phyloP scores from a whole-genome alignment of 306 rosid genomes.

The Acacia melanoxylon region DNA sequence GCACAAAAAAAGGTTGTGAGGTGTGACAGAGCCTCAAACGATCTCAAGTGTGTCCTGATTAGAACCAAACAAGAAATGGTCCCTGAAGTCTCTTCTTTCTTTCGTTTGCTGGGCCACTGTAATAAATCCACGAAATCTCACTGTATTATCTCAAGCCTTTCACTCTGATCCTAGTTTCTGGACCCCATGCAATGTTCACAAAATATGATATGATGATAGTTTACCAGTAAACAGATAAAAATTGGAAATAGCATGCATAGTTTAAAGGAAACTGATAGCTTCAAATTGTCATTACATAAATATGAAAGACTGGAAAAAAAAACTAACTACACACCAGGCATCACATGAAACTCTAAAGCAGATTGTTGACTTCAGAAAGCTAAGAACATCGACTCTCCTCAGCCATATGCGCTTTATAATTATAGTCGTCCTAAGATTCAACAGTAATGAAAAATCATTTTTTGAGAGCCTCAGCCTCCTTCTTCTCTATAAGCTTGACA shows the following conservation, averaged over 20 bases:
- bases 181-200: neutral
- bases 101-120: neutral
- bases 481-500: conserved; percentile 63
- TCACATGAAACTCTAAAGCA: neutral
- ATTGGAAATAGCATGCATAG: no score
- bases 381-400: neutral
- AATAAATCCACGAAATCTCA: neutral
- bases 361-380: neutral
- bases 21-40: neutral
- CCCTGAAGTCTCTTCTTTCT: neutral
- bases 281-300: neutral
- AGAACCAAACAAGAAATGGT: no score
- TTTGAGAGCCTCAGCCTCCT: conserved; percentile 38
- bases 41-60: neutral
- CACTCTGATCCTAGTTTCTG: neutral
- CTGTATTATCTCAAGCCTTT: neutral
- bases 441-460: conserved; percentile 2
- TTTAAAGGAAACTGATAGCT: neutral
- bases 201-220: neutral
- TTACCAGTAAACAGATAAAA: neutral
- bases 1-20: neutral
- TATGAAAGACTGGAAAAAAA: neutral
- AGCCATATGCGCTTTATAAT: neutral
- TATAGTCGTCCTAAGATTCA: neutral
- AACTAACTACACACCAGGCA: neutral